Evolutionary conservation across 805 yeast species (phyloP).

Genomic region (Pichia californica): DNA sequence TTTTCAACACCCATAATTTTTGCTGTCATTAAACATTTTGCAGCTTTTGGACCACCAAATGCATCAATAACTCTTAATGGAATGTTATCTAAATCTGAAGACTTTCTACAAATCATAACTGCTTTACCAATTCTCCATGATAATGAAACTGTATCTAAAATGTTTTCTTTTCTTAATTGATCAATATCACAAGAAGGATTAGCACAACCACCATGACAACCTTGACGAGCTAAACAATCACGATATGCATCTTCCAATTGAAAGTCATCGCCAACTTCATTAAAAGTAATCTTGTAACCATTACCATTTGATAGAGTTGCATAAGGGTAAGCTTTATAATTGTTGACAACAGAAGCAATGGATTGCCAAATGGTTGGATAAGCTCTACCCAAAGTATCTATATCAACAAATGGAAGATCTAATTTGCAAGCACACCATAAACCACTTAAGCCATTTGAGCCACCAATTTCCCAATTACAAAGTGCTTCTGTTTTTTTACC

Average conservation of each 20-base stretch:
- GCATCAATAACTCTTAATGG: not conserved
- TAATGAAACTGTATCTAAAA: not conserved
- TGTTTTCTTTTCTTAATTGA: not conserved
- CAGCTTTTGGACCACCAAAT: not conserved
- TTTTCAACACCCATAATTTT: not conserved
- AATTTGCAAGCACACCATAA: not conserved
- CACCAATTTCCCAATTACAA: not conserved
- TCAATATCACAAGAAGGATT: not conserved
- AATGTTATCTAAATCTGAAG: not conserved
- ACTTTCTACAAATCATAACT: not conserved
- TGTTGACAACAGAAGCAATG: not conserved
- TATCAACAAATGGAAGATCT: not conserved
- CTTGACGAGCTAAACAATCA: not conserved
- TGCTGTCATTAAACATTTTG: not conserved
- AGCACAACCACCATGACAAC: not conserved
- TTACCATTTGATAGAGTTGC: not conserved
- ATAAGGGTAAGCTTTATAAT: not conserved
- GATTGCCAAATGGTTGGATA: not conserved
- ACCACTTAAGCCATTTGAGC: not conserved
- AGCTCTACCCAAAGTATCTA: not conserved
- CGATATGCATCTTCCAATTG: not conserved
- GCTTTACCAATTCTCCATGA: conserved; percentile 1
- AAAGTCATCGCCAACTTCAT: not conserved
- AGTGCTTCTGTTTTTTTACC: not conserved
- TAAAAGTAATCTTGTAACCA: not conserved